Evolutionary conservation across 352 stramenopile species (phyloP), one percentile per base, ranked within the genome.

Genomic region (Phytopythium boreale): DNA sequence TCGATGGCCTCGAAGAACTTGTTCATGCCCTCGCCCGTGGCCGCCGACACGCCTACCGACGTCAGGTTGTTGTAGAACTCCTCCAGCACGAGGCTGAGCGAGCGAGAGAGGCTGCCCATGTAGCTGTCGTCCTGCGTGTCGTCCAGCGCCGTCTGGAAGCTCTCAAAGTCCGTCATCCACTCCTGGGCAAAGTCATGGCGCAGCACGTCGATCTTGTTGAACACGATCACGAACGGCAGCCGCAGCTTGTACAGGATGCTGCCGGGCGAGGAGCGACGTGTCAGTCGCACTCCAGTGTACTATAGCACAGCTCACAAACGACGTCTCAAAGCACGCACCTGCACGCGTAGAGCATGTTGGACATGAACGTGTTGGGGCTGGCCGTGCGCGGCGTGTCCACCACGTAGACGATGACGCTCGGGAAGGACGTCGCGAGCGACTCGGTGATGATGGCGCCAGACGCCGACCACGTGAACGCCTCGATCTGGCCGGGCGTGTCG

Each of bases 261-360:
- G 49, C 9, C 11, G 3, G 1, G 1, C 15, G 2, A 26, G 0
- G 15, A 68, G 12, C 14, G 17, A 52, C 20, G 31, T 5, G 26
- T 56, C 7, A 37, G 49, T 24, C 49, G 1, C 22, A 20, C 9
- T 8, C 8, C 6, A 19, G 1, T 31, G n/a, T 20, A n/a, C 24
- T 11, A 0, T 11, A 11, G 4, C 8, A n/a, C 2, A 9, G n/a
- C 12, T 10, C 12, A 2, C 22, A 36, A 14, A 6, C 4, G 27
- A n/a, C 43, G 19, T n/a, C 17, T 11, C 7, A 11, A 49, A 49
- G 0, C 17, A 56, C 34, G 34, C 71, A 74, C 67, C 67, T 98
- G 75, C 97, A 99, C 3, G 97, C 97, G 74, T 99, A 99, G 10
- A 99, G 83, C 98, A 99, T 99, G 77, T 99, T 99, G 73, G 88